These are phyloP conservation scores for Botrytis aclada DNA, from an alignment of 2,329 filamentous ascomycete genomes.

Conservation along the genomic window DNA sequence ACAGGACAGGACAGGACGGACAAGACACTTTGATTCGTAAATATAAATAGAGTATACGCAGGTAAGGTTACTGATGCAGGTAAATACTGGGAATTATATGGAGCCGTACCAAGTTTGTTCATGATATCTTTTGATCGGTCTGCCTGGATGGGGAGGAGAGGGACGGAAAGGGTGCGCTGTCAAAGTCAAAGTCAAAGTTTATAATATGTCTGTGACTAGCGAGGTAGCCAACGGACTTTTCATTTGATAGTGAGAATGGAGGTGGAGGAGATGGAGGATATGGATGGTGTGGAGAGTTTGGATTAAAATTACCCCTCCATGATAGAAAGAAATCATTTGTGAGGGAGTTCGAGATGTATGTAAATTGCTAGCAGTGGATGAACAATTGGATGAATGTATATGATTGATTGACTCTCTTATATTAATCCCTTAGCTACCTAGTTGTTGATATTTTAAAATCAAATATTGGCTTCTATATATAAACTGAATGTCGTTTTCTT, in stretches of 20 bases:
- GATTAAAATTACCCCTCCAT: constrained; percentile 1
- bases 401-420: neutral
- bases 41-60: neutral
- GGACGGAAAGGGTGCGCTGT: constrained; percentile 1
- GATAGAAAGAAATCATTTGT: neutral
- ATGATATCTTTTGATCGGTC: neutral
- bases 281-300: neutral
- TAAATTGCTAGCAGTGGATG: neutral
- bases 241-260: neutral
- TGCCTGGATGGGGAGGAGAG: neutral
- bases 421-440: neutral
- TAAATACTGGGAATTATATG: neutral
- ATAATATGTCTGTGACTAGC: neutral
- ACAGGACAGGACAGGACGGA: too few relatives aligned
- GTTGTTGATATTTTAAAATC: neutral
- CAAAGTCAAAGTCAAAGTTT: neutral
- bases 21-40: neutral
- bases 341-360: neutral
- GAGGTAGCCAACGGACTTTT: neutral
- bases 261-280: neutral
- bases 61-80: neutral
- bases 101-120: neutral
- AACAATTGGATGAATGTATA: neutral
- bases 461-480: accelerated
- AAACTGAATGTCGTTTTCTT: neutral